These are phyloP conservation scores for Coemansia asiatica DNA, from an alignment of 192 early-diverging fungal species.

Conservation along the genomic window DNA sequence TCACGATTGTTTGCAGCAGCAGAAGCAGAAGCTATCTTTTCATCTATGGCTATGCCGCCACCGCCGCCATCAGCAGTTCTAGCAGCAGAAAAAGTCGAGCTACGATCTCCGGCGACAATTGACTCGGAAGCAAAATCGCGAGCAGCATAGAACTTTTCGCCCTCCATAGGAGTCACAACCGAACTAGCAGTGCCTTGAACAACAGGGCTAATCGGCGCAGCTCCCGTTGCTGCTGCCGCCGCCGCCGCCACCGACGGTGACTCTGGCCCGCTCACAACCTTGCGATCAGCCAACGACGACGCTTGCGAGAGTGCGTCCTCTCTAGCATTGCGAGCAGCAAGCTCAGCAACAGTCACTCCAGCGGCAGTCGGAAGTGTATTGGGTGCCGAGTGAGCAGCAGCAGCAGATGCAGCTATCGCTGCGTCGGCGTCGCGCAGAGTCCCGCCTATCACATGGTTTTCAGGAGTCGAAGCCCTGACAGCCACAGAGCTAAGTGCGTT, in stretches of 20 bases:
- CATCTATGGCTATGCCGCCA: background rate
- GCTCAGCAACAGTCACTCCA: conserved; percentile 23
- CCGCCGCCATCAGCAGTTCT: background rate
- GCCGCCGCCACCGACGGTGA: conserved; percentile 3
- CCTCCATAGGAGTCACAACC: conserved; percentile 4
- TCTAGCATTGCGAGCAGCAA: conserved; percentile 16
- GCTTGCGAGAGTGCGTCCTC: conserved; percentile 14
- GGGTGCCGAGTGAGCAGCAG: conserved; percentile 1
- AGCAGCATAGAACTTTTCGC: conserved; percentile 18
- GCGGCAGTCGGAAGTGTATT: conserved; percentile 29
- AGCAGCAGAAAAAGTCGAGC: background rate
- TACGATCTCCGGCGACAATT: background rate
- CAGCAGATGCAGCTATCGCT: conserved; percentile 12
- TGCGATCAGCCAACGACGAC: background rate
- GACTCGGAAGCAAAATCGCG: conserved; percentile 3
- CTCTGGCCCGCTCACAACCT: background rate
- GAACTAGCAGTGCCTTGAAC: background rate
- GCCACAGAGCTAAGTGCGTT: conserved; percentile 26
- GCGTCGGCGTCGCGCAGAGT: conserved; percentile 31
- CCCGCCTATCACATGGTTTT: conserved; percentile 21
- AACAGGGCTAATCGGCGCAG: background rate
- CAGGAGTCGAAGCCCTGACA: conserved; percentile 5
- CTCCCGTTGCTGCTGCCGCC: background rate
- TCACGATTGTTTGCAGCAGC: too few relatives aligned
- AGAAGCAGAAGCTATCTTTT: background rate